Conservation (phyloP, 176 grass and related monocot species). For the Pontederia crassipes region DNA sequence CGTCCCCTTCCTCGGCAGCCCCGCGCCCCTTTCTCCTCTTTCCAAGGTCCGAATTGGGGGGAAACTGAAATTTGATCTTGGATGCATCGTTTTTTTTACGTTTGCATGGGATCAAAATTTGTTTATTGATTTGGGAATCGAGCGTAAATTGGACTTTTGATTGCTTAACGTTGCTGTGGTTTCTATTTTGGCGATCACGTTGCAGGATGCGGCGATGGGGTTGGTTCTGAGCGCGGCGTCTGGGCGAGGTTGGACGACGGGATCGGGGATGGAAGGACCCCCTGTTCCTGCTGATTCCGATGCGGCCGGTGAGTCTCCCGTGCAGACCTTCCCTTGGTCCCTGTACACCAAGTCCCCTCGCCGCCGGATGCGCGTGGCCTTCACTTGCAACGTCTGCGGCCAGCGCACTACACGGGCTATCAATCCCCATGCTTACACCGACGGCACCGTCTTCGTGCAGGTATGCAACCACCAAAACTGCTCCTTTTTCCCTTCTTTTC, state of each 20-base stretch:
- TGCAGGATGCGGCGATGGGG: slow-evolving; percentile 77
- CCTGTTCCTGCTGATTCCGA: slow-evolving; percentile 32
- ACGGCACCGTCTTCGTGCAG: slow-evolving; percentile 92
- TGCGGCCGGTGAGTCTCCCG: slow-evolving; percentile 18
- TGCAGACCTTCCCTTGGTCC: slow-evolving; percentile 82
- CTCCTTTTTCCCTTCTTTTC: background rate
- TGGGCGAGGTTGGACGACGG: slow-evolving; percentile 95
- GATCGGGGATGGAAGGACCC: slow-evolving; percentile 91
- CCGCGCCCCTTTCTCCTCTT: slow-evolving; percentile 33
- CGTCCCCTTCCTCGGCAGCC: slow-evolving; percentile 21
- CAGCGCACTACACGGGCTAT: slow-evolving; percentile 86
- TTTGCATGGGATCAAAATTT: background rate
- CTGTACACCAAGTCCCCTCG: slow-evolving; percentile 89
- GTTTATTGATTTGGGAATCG: background rate
- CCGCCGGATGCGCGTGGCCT: slow-evolving; percentile 74
- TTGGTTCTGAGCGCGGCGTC: slow-evolving; percentile 66
- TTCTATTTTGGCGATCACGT: background rate
- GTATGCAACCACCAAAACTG: background rate
- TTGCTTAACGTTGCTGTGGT: too few species aligned
- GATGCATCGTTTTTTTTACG: background rate
- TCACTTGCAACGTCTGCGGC: slow-evolving; percentile 96
- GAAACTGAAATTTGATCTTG: background rate
- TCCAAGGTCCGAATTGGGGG: slow-evolving; percentile 48
- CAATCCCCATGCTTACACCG: slow-evolving; percentile 91
- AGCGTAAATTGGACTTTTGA: background rate